A percentile compares a stretch with the other conserved stretches of the same genome.
phyloP scores from a whole-genome alignment of 1,139 yeast species.

The Spathaspora sp. region DNA sequence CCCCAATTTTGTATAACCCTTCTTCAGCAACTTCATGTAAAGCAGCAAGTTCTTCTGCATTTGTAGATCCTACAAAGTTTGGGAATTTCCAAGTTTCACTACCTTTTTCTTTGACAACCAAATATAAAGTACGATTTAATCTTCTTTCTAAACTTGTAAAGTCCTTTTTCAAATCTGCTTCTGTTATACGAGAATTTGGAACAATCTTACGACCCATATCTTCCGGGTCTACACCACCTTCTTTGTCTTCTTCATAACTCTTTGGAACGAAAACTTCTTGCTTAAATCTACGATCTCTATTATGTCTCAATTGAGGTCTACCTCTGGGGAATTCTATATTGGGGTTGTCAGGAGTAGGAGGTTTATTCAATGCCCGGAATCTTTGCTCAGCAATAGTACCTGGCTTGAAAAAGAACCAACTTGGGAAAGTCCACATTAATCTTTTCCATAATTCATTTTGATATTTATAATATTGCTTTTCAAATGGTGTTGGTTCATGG shows the following conservation, averaged over 20 bases:
- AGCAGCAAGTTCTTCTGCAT: conserved; percentile 34
- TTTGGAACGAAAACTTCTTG: conserved; percentile 75
- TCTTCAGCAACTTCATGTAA: conserved; percentile 74
- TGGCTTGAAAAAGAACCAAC: conserved; percentile 85
- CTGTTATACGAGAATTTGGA: conserved; percentile 70
- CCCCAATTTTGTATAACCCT: conserved; percentile 73
- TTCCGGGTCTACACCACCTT: conserved; percentile 29
- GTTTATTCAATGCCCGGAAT: conserved; percentile 71
- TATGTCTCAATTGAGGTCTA: conserved; percentile 80
- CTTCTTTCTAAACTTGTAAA: conserved; percentile 71
- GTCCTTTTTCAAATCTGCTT: conserved; percentile 70
- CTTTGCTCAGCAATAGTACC: conserved; percentile 89
- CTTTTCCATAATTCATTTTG: conserved; percentile 85
- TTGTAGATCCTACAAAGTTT: conserved; percentile 46
- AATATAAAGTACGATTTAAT: conserved; percentile 76
- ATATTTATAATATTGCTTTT: conserved; percentile 73
- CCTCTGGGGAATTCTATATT: conserved; percentile 81
- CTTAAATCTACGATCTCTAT: conserved; percentile 83
- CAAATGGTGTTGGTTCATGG: conserved; percentile 71
- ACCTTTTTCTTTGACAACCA: conserved; percentile 53
- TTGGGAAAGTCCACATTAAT: conserved; percentile 97
- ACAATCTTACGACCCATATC: conserved; percentile 68
- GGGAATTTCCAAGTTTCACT: conserved; percentile 76
- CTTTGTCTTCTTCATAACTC: conserved; percentile 45
- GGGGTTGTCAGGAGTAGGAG: conserved; percentile 71